phyloP scores from a whole-genome alignment of 1,284 basidiomycete genomes.

The Boletus subluridellus region DNA sequence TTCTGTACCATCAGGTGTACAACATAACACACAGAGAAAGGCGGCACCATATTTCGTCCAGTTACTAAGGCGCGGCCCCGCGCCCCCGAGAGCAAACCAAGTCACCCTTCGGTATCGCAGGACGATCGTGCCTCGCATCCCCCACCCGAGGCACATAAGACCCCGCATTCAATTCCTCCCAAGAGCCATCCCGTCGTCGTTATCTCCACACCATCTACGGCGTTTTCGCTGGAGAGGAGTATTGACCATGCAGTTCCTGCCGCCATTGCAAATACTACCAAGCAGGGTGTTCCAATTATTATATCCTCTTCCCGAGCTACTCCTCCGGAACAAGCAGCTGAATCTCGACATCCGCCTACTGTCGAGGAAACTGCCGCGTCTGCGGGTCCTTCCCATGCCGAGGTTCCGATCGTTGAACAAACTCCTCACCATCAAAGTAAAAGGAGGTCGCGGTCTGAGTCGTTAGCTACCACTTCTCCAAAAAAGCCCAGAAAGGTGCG shows the following conservation, averaged over 20 bases:
- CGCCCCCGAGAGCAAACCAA: slow-evolving; percentile 27
- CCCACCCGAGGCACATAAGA: slow-evolving; percentile 3
- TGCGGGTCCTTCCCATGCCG: neutral
- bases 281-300: slow-evolving; percentile 21
- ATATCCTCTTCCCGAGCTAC: slow-evolving; percentile 20
- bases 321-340: neutral
- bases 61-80: slow-evolving; percentile 51
- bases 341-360: neutral
- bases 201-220: slow-evolving; percentile 23
- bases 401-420: slow-evolving; percentile 8
- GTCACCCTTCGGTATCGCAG: slow-evolving; percentile 39
- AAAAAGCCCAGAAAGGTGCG: slow-evolving; percentile 31
- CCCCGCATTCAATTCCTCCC: neutral
- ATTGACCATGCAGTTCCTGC: slow-evolving; percentile 1
- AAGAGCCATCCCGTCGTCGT: neutral
- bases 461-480: slow-evolving; percentile 6
- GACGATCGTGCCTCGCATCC: slow-evolving; percentile 24
- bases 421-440: slow-evolving; percentile 1
- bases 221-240: slow-evolving; percentile 8
- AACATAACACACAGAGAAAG: slow-evolving; percentile 54
- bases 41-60: slow-evolving; percentile 64
- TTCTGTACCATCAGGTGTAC: neutral
- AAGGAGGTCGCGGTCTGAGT: slow-evolving; percentile 17
- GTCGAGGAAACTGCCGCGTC: slow-evolving; percentile 2
- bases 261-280: slow-evolving; percentile 1